These are phyloP conservation scores for Hemerocallis citrina DNA, from an alignment of 106 monocot genomes.

Conservation along the genomic window DNA sequence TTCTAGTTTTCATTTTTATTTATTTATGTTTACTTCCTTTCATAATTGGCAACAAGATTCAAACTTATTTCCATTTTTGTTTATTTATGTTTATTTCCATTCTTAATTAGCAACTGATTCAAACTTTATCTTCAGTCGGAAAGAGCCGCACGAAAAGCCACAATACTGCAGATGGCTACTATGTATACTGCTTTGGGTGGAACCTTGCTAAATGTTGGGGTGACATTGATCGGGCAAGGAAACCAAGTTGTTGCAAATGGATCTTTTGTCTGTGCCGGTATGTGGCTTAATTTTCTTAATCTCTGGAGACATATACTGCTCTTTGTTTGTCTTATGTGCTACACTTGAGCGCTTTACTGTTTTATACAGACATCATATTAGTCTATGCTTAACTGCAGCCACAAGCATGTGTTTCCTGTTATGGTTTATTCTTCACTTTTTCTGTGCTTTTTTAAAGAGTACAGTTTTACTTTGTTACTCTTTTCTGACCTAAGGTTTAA, in stretches of 20 bases:
- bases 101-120: neutral
- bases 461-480: too few species aligned
- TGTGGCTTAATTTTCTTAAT: neutral
- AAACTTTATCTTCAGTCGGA: conserved; percentile 53
- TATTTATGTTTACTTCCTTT: neutral
- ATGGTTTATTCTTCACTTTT: too few species aligned
- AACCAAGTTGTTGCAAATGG: conserved; percentile 68
- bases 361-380: too few species aligned
- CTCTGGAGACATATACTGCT: neutral
- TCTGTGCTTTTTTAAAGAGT: too few species aligned
- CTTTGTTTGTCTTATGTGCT: too few species aligned
- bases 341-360: too few species aligned
- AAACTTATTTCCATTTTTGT: too few species aligned
- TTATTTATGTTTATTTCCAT: too few species aligned
- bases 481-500: too few species aligned
- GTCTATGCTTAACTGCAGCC: too few species aligned
- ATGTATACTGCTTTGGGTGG: conserved; percentile 79
- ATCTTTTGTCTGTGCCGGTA: conserved; percentile 85
- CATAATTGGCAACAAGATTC: too few species aligned
- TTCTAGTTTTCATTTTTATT: neutral
- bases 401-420: too few species aligned
- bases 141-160: conserved; percentile 84
- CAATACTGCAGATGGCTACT: conserved; percentile 87
- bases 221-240: conserved; percentile 67
- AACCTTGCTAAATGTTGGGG: conserved; percentile 72